phyloP scores from a whole-genome alignment of 2,329 filamentous ascomycete species.

The Karstenula rhodostoma region DNA sequence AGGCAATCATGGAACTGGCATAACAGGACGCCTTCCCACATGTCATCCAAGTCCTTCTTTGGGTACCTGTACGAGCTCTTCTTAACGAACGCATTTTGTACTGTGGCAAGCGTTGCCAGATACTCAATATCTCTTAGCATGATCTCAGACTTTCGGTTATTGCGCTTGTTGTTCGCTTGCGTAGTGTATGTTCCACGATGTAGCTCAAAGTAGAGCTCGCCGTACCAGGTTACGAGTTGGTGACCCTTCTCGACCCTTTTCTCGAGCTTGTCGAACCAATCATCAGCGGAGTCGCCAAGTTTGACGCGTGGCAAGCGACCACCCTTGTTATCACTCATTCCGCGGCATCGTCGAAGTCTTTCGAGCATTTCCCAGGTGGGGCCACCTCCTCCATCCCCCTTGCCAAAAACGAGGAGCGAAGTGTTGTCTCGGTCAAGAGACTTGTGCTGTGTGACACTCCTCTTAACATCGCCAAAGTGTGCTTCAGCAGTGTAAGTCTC shows the following conservation, averaged over 20 bases:
- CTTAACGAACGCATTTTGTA: slow-evolving; percentile 65
- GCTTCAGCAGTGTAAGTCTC: slow-evolving; percentile 96
- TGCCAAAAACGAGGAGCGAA: slow-evolving; percentile 91
- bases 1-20: slow-evolving; percentile 99
- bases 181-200: slow-evolving; percentile 98
- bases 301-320: slow-evolving; percentile 86
- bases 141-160: slow-evolving; percentile 87
- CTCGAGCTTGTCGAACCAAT: slow-evolving; percentile 89
- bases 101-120: slow-evolving; percentile 82
- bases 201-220: slow-evolving; percentile 96
- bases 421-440: slow-evolving; percentile 92
- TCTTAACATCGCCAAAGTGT: slow-evolving; percentile 91
- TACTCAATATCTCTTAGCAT: slow-evolving; percentile 88
- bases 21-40: slow-evolving; percentile 92
- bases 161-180: slow-evolving; percentile 95
- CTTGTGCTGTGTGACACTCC: slow-evolving; percentile 92
- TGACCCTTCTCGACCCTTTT: slow-evolving; percentile 73
- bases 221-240: slow-evolving; percentile 93
- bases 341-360: slow-evolving; percentile 90
- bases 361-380: slow-evolving; percentile 94
- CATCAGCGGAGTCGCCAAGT: slow-evolving; percentile 88
- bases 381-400: slow-evolving; percentile 94
- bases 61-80: slow-evolving; percentile 79
- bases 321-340: slow-evolving; percentile 86
- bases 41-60: slow-evolving; percentile 89